Evolutionary conservation across 2,329 filamentous ascomycete genomes (phyloP).

Genomic region (Thelonectria olida): DNA sequence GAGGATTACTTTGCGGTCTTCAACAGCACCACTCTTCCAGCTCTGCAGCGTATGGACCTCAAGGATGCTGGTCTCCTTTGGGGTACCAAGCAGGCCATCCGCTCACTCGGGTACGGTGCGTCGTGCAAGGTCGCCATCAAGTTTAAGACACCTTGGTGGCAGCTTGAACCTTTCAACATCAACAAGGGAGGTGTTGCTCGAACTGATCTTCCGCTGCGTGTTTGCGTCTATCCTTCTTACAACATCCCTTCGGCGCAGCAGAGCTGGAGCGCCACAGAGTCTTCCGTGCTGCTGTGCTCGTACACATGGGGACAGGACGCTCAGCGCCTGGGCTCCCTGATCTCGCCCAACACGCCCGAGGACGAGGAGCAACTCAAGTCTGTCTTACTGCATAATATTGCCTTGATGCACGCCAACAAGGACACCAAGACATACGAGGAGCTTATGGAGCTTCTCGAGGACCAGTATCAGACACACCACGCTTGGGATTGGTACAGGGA

Average conservation of each 20-base stretch:
- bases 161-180: conserved; percentile 16
- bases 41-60: conserved; percentile 30
- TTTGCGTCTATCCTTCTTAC: conserved; percentile 46
- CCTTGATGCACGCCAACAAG: conserved; percentile 21
- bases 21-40: conserved; percentile 29
- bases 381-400: conserved; percentile 27
- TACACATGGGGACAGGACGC: conserved; percentile 36
- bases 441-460: conserved; percentile 1
- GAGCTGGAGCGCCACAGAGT: conserved; percentile 11
- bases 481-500: conserved; percentile 34
- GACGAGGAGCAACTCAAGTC: conserved; percentile 23
- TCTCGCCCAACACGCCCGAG: conserved; percentile 16
- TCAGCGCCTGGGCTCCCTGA: conserved; percentile 25
- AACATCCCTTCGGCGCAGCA: conserved; percentile 17
- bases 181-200: conserved; percentile 14
- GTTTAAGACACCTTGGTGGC: conserved; percentile 45
- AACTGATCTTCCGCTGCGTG: conserved; percentile 43
- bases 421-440: neutral
- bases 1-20: conserved; percentile 33
- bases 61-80: conserved; percentile 39
- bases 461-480: conserved; percentile 26
- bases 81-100: conserved; percentile 42
- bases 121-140: conserved; percentile 44
- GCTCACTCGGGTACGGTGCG: conserved; percentile 42
- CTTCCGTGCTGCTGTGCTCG: conserved; percentile 30